These are phyloP conservation scores for Fraxinus baroniana DNA, from an alignment of 305 asterid genomes.

Conservation along the genomic window DNA sequence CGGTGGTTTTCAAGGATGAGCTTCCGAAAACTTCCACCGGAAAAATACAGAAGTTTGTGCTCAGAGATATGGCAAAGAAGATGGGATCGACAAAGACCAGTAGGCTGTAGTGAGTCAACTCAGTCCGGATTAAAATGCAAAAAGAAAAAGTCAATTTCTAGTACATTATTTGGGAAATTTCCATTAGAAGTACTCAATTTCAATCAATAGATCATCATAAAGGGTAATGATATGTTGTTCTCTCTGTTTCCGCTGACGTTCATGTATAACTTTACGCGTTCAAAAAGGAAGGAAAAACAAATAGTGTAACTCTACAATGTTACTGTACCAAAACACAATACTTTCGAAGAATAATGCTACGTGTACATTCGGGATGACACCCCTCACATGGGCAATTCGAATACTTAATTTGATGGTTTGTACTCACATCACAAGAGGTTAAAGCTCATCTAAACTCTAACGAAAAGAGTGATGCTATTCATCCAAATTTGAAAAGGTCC, in stretches of 20 bases:
- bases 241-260: too few species aligned
- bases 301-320: neutral
- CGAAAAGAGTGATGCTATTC: too few species aligned
- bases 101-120: neutral
- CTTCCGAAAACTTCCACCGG: constrained; percentile 25
- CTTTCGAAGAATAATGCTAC: neutral
- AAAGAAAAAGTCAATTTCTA: neutral
- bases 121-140: neutral
- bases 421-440: neutral
- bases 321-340: neutral
- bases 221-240: too few species aligned
- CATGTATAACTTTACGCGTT: too few species aligned
- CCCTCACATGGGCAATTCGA: neutral
- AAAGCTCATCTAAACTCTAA: neutral
- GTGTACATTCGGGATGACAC: too few species aligned
- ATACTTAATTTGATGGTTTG: too few species aligned
- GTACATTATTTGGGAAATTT: too few species aligned
- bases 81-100: neutral
- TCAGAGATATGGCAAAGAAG: constrained; percentile 18
- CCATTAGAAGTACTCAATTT: neutral
- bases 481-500: too few species aligned
- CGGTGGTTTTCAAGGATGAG: constrained; percentile 22
- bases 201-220: neutral
- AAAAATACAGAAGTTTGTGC: constrained; percentile 16
- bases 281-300: neutral